Conservation (phyloP, 768 basidiomycete species). For the Suillus plorans region DNA sequence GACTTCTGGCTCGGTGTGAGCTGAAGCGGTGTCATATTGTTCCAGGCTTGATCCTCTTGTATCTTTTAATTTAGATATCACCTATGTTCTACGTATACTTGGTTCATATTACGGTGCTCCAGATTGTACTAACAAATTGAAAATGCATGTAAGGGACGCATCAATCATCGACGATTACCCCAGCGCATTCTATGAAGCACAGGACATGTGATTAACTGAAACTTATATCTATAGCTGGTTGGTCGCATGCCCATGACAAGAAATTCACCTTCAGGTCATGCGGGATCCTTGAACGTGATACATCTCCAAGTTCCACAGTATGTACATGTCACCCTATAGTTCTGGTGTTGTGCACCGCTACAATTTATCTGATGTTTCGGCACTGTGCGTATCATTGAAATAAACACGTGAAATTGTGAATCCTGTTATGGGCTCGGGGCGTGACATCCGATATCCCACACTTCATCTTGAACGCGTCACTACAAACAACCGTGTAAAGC, state of each 20-base stretch:
- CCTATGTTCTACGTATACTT: not conserved
- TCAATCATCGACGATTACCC: no score
- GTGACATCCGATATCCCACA: slow-evolving; percentile 13
- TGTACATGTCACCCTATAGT: not conserved
- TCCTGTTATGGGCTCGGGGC: not conserved
- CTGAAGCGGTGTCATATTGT: no score
- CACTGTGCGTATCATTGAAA: not conserved
- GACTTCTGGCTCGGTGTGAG: not conserved
- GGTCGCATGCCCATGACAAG: no score
- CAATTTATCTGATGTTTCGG: not conserved
- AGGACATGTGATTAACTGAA: no score
- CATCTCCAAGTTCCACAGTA: no score
- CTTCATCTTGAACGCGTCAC: slow-evolving; percentile 34
- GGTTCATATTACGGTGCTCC: not conserved
- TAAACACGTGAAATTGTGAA: not conserved
- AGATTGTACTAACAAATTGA: not conserved
- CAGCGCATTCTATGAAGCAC: no score
- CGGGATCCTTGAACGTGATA: no score
- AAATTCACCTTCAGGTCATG: no score
- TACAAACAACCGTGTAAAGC: slow-evolving; percentile 5
- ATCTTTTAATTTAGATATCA: not conserved
- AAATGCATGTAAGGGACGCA: not conserved
- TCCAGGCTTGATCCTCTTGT: not conserved
- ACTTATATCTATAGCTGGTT: no score
- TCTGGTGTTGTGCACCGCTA: not conserved